Evolutionary conservation across 495 filamentous ascomycete genomes (phyloP).

Genomic region (Aspergillus saccharolyticus): DNA sequence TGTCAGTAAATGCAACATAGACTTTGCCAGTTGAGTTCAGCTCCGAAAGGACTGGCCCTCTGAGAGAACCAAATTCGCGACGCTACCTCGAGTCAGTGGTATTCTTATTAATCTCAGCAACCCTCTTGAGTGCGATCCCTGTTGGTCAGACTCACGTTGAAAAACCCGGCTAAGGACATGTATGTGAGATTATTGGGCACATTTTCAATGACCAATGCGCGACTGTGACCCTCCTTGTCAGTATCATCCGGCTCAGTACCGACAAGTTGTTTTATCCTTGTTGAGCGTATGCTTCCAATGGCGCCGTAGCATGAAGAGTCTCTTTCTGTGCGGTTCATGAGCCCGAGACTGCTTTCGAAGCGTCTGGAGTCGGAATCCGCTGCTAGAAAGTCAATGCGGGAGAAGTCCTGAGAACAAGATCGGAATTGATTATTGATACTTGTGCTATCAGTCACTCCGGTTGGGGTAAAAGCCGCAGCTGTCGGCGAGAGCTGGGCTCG

Average conservation of each 20-base stretch:
- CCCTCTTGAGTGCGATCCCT: no score
- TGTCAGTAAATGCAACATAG: slow-evolving; percentile 54
- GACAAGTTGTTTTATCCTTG: slow-evolving; percentile 6
- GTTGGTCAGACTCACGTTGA: slow-evolving; percentile 27
- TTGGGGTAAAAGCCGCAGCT: slow-evolving; percentile 35
- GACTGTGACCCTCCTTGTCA: slow-evolving; percentile 20
- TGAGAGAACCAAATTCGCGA: slow-evolving; percentile 31
- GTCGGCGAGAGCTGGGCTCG: slow-evolving; percentile 26
- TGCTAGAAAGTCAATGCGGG: slow-evolving; percentile 13
- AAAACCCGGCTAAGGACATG: slow-evolving; percentile 29
- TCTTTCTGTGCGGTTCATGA: slow-evolving; percentile 4
- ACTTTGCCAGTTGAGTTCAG: slow-evolving; percentile 35
- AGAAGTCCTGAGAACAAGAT: slow-evolving; percentile 8
- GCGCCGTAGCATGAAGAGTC: slow-evolving; percentile 8
- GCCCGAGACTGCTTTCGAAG: slow-evolving; percentile 1
- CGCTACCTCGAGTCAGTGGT: slow-evolving; percentile 20
- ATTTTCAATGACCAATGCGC: slow-evolving; percentile 30
- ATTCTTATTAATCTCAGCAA: neutral
- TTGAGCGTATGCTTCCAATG: slow-evolving; percentile 11
- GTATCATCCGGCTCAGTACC: slow-evolving; percentile 8
- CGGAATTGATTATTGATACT: slow-evolving; percentile 6
- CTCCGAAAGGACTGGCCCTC: slow-evolving; percentile 26
- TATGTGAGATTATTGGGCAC: slow-evolving; percentile 24
- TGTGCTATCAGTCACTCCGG: slow-evolving; percentile 14
- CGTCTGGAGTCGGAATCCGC: slow-evolving; percentile 12